A percentile compares a stretch with the other conserved stretches of the same genome.
Conservation (phyloP, 495 filamentous ascomycete genomes). For the Tuber microsphaerosporum region DNA sequence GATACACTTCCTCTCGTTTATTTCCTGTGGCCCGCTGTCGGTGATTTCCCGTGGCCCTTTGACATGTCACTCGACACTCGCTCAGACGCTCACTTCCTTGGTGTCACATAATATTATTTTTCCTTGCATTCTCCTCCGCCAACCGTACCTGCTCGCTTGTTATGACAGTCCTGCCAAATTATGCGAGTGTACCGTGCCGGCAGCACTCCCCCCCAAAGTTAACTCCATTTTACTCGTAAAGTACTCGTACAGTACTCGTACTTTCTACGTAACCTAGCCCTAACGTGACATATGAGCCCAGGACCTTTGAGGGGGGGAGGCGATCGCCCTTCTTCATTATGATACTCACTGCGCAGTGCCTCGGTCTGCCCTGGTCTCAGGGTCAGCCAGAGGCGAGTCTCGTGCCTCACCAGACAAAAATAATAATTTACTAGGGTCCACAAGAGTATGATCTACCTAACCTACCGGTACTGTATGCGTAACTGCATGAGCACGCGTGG, state of each 20-base stretch:
- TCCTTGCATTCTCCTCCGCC: background rate
- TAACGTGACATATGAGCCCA: background rate
- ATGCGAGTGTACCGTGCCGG: background rate
- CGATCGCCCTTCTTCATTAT: background rate
- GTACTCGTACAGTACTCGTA: no score
- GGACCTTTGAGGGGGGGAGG: background rate
- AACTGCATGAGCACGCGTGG: background rate
- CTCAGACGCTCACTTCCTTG: background rate
- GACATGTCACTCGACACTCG: conserved; percentile 2
- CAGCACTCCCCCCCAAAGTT: no score
- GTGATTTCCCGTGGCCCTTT: background rate
- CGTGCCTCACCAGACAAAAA: background rate
- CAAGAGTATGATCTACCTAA: background rate
- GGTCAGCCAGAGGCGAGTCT: background rate
- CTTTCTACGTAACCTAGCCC: no score
- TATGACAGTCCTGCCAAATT: background rate
- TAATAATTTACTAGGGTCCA: background rate
- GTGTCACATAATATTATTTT: background rate
- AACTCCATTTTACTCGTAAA: no score
- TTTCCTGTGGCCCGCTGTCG: background rate
- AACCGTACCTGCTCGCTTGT: background rate
- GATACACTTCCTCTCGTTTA: background rate
- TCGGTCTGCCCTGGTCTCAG: background rate
- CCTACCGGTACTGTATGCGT: no score
- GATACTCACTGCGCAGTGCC: background rate